Evolutionary conservation across 139 green algal genomes (phyloP), one percentile per base, ranked within the genome.

Genomic region (Coccomyxa sp.): DNA sequence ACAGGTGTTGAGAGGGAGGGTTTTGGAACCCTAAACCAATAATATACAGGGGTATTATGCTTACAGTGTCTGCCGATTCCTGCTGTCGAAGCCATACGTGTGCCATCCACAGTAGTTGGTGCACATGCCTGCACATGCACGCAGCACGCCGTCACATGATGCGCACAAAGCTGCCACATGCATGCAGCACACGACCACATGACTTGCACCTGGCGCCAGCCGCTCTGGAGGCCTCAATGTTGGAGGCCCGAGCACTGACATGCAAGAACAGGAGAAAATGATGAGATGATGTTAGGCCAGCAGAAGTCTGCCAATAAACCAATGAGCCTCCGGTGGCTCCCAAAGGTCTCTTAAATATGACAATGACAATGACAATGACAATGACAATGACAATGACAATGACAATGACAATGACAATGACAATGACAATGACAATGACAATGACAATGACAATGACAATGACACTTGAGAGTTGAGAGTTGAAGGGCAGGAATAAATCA

Each of bases 31-130:
- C n/a, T n/a, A n/a, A n/a, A n/a, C n/a, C n/a, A n/a, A n/a, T n/a
- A n/a, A n/a, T n/a, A n/a, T n/a, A n/a, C n/a, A n/a, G n/a, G 38
- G 3, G 38, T 51, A 25, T 14, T 1, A 71, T 25, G 57, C 51
- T 82, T 66, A 60, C 77, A 27, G 25, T 31, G 77, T 60, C 45
- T 66, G 25, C 30, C 78, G 51, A 67, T 67, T 67, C 51, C 13
- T 15, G 45, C 51, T 66, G 27, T 74, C 51, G 57, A 32, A 74
- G 78, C 58, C 45, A 7, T 74, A 66, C 3, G 58, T 82, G 78
- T 82, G 78, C 51, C 58, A 82, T 18, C 78, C 78, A 57, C 78
- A 82, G 57, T 75, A 82, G 45, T 38, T 25, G 17, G 1, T 7
- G 78, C 78, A 82, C 15, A 82, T 67, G 51, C 78, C 78, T 57